Percentiles rank a stretch among this genome's conserved stretches.
Evolutionary conservation across 1,139 yeast genomes (phyloP).

Genomic region (Debaryomyces nepalensis): DNA sequence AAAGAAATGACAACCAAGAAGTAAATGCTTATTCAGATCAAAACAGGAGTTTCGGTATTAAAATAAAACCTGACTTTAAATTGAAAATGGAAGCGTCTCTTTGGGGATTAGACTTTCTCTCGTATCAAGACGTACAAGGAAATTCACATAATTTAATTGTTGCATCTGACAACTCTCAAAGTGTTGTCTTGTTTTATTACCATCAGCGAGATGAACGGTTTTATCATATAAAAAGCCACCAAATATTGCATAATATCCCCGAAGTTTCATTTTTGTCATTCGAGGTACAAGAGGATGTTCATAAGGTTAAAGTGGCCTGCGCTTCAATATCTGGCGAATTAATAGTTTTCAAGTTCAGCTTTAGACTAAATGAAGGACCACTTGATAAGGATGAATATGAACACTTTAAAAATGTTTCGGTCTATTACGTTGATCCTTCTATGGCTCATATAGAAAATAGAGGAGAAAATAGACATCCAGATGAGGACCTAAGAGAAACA

Average conservation of each 20-base stretch:
- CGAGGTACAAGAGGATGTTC: slow-evolving; percentile 21
- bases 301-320: slow-evolving; percentile 37
- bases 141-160: slow-evolving; percentile 45
- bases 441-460: slow-evolving; percentile 32
- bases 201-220: slow-evolving; percentile 32
- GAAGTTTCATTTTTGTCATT: slow-evolving; percentile 49
- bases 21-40: neutral
- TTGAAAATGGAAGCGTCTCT: slow-evolving; percentile 52
- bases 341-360: slow-evolving; percentile 41
- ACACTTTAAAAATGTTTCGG: slow-evolving; percentile 18
- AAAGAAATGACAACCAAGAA: slow-evolving; percentile 9
- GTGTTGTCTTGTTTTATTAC: slow-evolving; percentile 47
- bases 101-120: slow-evolving; percentile 64
- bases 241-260: slow-evolving; percentile 62
- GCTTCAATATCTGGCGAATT: slow-evolving; percentile 57
- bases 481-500: slow-evolving; percentile 7
- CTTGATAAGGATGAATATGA: slow-evolving; percentile 24
- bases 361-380: slow-evolving; percentile 35
- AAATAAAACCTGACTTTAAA: slow-evolving; percentile 38
- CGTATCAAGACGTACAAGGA: slow-evolving; percentile 27
- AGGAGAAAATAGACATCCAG: slow-evolving; percentile 15
- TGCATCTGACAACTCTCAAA: slow-evolving; percentile 62
- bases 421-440: slow-evolving; percentile 35
- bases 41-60: slow-evolving; percentile 23
- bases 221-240: slow-evolving; percentile 43